These are phyloP conservation scores for Mycena vulgaris DNA, from an alignment of 768 basidiomycete species.

Conservation along the genomic window DNA sequence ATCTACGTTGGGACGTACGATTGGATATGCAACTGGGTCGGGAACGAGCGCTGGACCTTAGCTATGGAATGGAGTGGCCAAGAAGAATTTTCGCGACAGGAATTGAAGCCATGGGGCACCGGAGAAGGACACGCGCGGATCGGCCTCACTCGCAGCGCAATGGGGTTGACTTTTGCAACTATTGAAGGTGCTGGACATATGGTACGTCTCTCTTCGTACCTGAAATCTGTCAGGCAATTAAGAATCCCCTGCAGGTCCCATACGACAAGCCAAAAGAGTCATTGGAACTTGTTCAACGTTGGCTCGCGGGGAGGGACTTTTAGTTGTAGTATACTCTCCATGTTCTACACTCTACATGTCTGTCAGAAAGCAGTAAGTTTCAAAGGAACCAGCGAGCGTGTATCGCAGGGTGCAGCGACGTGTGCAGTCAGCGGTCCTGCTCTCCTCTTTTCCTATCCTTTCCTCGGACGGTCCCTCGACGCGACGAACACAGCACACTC, in stretches of 20 bases:
- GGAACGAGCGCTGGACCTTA: slow-evolving; percentile 81
- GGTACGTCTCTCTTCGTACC: slow-evolving; percentile 51
- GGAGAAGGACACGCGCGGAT: background rate
- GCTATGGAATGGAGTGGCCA: slow-evolving; percentile 81
- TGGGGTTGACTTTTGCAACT: slow-evolving; percentile 35
- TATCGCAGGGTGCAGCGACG: too few species aligned
- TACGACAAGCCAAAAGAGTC: slow-evolving; percentile 71
- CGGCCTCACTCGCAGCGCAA: slow-evolving; percentile 26
- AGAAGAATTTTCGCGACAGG: slow-evolving; percentile 54
- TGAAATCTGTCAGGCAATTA: background rate
- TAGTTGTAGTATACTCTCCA: too few species aligned
- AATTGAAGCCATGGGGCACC: slow-evolving; percentile 45
- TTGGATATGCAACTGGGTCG: slow-evolving; percentile 84
- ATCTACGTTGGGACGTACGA: slow-evolving; percentile 81
- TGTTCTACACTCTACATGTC: too few species aligned
- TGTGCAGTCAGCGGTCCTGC: too few species aligned
- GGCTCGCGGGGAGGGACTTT: slow-evolving; percentile 51
- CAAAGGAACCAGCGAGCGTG: too few species aligned
- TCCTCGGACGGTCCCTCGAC: too few species aligned
- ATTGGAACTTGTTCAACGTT: slow-evolving; percentile 59
- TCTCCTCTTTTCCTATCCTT: too few species aligned
- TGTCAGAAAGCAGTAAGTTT: too few species aligned
- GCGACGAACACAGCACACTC: too few species aligned
- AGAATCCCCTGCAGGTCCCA: slow-evolving; percentile 58
- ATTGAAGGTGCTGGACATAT: slow-evolving; percentile 78